Base-by-base conservation (phyloP, 2,329 filamentous ascomycete species). In the Cladosporium oxysporum region DNA sequence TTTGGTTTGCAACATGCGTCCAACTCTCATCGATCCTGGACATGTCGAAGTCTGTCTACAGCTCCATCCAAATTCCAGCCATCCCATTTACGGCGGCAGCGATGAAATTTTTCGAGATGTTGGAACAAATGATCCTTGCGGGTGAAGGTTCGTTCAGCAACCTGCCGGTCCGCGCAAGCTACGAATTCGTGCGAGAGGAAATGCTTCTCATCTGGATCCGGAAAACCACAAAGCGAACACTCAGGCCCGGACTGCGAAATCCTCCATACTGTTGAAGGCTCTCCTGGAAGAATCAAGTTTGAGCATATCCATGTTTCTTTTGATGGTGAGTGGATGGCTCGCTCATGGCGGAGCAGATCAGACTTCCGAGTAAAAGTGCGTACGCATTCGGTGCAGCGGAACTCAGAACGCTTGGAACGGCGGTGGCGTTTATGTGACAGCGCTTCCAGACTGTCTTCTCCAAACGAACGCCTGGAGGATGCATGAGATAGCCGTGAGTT, bases 61-160 rank as follows among this genome's bases (percentile, higher is more conserved):
- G 28, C 41, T 4, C 41, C 41, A 14, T 61, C 58, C 18, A 61
- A 33, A 23, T 44, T 21, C 58, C 58, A 61, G 16, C 58, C 58
- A 7, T 49, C 41, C 58, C 58, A 61, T 50, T 61, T 61, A 2
- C 58, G 41, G 31, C 52, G 52, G 33, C 58, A 61, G 7, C 41
- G 58, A 31, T 61, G 58, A n/a, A 61, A 61, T n/a, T 61, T 61
- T 6, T 61, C 37, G 7, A 61, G 58, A n/a, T 61, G 58, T n/a
- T 61, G 58, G 1, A 41, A 50, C 58, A 61, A 23, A 26, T 61
- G 58, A 50, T 61, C 58, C 18, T 50, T 61, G 23, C 58, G 37
- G 5, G 41, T 11, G 14, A 61, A 61, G 0, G 37, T 50, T 31
- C 58, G 26, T 50, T 61, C 58, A 28, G 41, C 18, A 10, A 61